Percentiles rank a stretch among this genome's conserved stretches.
These are phyloP conservation scores for Claviceps paspali DNA, from an alignment of 2,329 filamentous ascomycete genomes.

Conservation along the genomic window DNA sequence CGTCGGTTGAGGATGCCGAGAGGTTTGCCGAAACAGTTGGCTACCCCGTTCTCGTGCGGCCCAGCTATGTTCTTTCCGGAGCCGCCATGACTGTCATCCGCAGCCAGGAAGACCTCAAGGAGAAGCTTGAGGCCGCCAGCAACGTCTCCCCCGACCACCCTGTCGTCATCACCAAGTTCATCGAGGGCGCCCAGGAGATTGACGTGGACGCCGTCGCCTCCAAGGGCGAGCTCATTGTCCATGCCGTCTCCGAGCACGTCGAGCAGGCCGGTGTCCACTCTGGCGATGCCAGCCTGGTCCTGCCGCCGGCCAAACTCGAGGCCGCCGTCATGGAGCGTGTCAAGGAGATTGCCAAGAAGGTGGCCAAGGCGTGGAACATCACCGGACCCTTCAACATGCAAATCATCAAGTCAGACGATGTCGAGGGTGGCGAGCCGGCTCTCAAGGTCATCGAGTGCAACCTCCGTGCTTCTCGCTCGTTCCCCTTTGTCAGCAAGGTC, in stretches of 20 bases:
- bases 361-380: conserved; percentile 92
- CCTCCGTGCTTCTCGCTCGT: conserved; percentile 88
- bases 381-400: conserved; percentile 99
- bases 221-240: conserved; percentile 71
- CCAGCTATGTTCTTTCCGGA: conserved; percentile 89
- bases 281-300: conserved; percentile 85
- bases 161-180: conserved; percentile 96
- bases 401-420: conserved; percentile 82
- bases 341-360: conserved; percentile 92
- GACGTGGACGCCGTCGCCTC: conserved; percentile 89
- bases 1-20: conserved; percentile 76
- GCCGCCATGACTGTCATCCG: conserved; percentile 97
- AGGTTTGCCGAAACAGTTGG: conserved; percentile 70
- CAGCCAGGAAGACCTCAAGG: conserved; percentile 75
- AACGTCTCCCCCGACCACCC: conserved; percentile 91
- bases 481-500: conserved; percentile 97
- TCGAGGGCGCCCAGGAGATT: conserved; percentile 90
- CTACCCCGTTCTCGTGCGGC: conserved; percentile 90
- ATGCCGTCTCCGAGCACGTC: conserved; percentile 89
- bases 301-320: conserved; percentile 73
- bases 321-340: conserved; percentile 64
- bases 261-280: conserved; percentile 97
- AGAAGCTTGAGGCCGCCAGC: conserved; percentile 83
- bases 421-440: conserved; percentile 56
- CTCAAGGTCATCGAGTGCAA: conserved; percentile 99